phyloP scores from a whole-genome alignment of 177 flowering plant species.

The Vitis hybrid region DNA sequence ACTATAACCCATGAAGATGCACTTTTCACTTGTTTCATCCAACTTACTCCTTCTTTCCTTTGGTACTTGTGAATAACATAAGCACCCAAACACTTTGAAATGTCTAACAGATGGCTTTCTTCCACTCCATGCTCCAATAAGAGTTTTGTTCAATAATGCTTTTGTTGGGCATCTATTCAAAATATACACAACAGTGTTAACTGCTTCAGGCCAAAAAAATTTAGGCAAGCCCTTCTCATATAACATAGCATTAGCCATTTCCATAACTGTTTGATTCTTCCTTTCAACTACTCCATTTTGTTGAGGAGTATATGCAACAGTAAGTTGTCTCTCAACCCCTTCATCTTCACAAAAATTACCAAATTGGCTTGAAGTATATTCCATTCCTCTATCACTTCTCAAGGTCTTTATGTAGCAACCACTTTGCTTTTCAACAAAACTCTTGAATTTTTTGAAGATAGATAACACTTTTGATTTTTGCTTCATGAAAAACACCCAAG shows the following conservation, averaged over 20 bases:
- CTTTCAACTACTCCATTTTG: neutral
- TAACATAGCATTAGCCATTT: slow-evolving; percentile 2
- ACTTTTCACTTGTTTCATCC: no score
- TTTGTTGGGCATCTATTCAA: slow-evolving; percentile 6
- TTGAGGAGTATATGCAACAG: neutral
- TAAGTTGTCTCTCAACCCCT: neutral
- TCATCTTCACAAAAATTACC: slow-evolving; percentile 4
- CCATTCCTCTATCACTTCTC: slow-evolving; percentile 4
- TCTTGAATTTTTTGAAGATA: slow-evolving; percentile 4
- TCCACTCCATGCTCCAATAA: slow-evolving; percentile 7
- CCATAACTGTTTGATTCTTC: neutral
- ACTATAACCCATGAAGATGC: no score
- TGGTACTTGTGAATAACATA: no score
- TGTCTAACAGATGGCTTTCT: neutral
- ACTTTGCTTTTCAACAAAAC: neutral
- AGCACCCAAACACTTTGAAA: neutral
- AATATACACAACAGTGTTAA: neutral
- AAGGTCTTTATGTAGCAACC: neutral
- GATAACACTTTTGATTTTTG: neutral
- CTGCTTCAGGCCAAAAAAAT: slow-evolving; percentile 7
- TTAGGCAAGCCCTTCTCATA: neutral
- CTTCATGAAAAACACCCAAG: neutral
- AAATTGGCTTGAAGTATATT: slow-evolving; percentile 1
- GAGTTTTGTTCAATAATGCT: neutral
- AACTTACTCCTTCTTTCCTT: no score